Evolutionary conservation across 495 filamentous ascomycete species (phyloP).

Genomic region (Trichoderma reesei): DNA sequence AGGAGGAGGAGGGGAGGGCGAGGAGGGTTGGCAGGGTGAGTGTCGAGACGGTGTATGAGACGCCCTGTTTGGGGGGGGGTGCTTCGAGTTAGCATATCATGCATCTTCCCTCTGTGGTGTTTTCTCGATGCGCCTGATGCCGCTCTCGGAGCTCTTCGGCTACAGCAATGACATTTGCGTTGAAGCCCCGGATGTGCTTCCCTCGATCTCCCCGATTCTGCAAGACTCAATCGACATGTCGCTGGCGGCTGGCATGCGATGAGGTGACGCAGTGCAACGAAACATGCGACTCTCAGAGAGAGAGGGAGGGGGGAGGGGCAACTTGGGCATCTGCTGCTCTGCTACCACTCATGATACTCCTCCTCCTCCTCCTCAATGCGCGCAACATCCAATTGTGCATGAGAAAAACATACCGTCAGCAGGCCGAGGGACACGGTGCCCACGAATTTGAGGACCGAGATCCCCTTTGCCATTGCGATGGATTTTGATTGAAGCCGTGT

Average conservation of each 20-base stretch:
- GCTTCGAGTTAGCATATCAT: too few species aligned
- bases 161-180: not conserved
- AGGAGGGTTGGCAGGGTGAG: constrained; percentile 68
- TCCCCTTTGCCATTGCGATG: constrained; percentile 51
- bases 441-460: constrained; percentile 78
- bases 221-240: not conserved
- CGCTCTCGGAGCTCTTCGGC: not conserved
- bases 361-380: not conserved
- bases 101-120: too few species aligned
- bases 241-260: not conserved
- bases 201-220: not conserved
- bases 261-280: not conserved
- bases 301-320: not conserved
- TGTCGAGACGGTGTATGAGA: constrained; percentile 68
- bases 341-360: not conserved
- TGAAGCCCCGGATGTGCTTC: not conserved
- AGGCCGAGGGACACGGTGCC: constrained; percentile 80
- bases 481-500: not conserved
- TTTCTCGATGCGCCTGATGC: not conserved
- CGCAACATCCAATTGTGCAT: too few species aligned
- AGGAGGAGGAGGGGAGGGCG: constrained; percentile 59
- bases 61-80: constrained; percentile 50
- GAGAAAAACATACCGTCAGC: constrained; percentile 55
- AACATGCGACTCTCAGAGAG: constrained; percentile 17
- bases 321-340: not conserved